Percentiles rank a stretch among this genome's conserved stretches.
Evolutionary conservation across 305 asterid species (phyloP).

Genomic region (Ajuga reptans): DNA sequence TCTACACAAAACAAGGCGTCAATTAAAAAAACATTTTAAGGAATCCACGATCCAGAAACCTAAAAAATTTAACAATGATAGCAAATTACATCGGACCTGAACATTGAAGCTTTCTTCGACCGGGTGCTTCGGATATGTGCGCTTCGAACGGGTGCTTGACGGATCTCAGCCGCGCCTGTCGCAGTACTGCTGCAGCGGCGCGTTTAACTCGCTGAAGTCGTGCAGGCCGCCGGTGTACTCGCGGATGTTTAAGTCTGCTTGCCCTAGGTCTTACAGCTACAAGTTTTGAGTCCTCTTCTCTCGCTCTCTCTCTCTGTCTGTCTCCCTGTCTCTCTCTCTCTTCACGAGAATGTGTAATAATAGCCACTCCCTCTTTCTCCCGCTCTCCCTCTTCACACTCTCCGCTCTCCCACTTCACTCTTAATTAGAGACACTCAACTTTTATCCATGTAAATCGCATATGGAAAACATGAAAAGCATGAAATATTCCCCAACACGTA

Average conservation of each 20-base stretch:
- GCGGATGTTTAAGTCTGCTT: slow-evolving; percentile 52
- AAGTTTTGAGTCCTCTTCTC: too few species aligned
- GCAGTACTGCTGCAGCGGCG: slow-evolving; percentile 67
- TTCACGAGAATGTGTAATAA: too few species aligned
- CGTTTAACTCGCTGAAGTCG: slow-evolving; percentile 44
- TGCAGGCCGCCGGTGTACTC: slow-evolving; percentile 63
- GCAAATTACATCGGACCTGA: slow-evolving; percentile 44
- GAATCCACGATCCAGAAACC: neutral
- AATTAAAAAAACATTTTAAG: neutral
- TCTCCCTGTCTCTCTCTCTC: too few species aligned
- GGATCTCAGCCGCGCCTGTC: slow-evolving; percentile 55
- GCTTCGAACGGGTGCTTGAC: slow-evolving; percentile 67
- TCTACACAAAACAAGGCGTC: neutral
- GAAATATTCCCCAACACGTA: slow-evolving; percentile 6
- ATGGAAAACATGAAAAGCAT: neutral
- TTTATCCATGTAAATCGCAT: neutral
- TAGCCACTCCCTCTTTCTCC: too few species aligned
- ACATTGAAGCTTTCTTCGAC: slow-evolving; percentile 97
- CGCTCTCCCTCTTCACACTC: too few species aligned
- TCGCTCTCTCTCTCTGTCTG: too few species aligned
- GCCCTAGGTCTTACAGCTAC: slow-evolving; percentile 69
- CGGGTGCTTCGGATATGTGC: slow-evolving; percentile 65
- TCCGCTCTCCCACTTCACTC: too few species aligned
- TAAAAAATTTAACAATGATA: neutral
- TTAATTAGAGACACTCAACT: slow-evolving; percentile 1